Conservation (phyloP, 805 yeast genomes). For the Clavispora santaluciae region DNA sequence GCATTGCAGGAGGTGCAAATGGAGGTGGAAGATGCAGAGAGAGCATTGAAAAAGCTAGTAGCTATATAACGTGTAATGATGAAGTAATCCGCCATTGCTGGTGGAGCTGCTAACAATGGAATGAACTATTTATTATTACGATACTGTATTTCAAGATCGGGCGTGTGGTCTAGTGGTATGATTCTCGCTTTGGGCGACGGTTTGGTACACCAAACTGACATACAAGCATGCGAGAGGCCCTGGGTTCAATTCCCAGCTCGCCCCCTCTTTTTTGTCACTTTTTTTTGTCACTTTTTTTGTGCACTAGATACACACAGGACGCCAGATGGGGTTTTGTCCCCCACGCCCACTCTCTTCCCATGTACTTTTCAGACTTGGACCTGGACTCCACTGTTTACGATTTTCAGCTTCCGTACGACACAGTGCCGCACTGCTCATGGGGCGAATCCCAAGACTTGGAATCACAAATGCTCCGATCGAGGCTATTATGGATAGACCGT, state of each 20-base stretch:
- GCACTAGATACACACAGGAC: no score
- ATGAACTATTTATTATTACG: no score
- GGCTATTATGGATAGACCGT: not conserved
- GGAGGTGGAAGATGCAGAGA: constrained; percentile 48
- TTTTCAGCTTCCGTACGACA: no score
- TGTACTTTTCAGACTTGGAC: not conserved
- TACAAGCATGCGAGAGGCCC: constrained; percentile 27
- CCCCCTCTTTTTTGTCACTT: constrained; percentile 21
- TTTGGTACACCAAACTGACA: not conserved
- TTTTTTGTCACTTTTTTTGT: no score
- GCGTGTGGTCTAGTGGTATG: constrained; percentile 20
- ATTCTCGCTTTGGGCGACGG: constrained; percentile 15
- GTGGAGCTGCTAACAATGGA: no score
- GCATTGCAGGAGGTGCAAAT: constrained; percentile 69
- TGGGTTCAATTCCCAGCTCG: constrained; percentile 32
- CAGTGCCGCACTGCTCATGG: no score
- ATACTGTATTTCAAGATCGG: constrained; percentile 3
- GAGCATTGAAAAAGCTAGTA: not conserved
- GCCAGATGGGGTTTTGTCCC: not conserved
- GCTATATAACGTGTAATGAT: not conserved
- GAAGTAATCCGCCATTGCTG: no score
- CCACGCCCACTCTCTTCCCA: not conserved
- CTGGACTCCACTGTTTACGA: not conserved
- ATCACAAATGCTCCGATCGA: not conserved
- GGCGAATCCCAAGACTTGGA: no score